These are phyloP conservation scores for Dalbergia cochinchinensis DNA, from an alignment of 306 rosid genomes.

Conservation along the genomic window DNA sequence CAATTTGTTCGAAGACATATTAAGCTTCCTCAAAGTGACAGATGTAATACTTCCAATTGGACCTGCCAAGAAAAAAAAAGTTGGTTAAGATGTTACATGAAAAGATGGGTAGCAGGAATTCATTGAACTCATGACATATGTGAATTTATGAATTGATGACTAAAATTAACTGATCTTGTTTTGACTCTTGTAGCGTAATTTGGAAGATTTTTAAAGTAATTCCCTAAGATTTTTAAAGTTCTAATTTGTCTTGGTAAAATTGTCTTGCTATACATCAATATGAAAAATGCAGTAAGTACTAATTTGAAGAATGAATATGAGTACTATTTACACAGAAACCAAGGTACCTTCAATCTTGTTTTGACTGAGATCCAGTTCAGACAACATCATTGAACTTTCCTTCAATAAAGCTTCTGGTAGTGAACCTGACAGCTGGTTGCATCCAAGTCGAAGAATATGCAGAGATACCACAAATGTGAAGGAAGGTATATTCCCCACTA, in stretches of 20 bases:
- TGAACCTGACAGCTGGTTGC: constrained; percentile 70
- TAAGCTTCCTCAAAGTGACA: constrained; percentile 72
- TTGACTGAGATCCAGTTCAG: constrained; percentile 82
- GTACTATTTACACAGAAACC: background rate
- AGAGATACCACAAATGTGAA: constrained; percentile 78
- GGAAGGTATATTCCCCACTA: constrained; percentile 73
- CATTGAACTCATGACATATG: background rate
- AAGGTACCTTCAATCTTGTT: constrained; percentile 75
- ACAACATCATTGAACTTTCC: constrained; percentile 79
- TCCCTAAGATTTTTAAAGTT: background rate
- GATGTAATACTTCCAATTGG: constrained; percentile 76
- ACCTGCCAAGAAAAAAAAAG: constrained; percentile 63
- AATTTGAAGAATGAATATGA: constrained; percentile 28
- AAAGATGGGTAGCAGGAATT: background rate
- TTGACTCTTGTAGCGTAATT: background rate
- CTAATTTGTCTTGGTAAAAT: no score
- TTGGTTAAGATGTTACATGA: constrained; percentile 30
- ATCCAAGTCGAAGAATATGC: constrained; percentile 66
- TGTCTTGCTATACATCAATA: background rate
- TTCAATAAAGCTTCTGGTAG: constrained; percentile 71
- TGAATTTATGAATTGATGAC: constrained; percentile 20
- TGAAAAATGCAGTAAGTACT: background rate
- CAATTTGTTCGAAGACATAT: constrained; percentile 76
- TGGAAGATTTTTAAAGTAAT: constrained; percentile 26
- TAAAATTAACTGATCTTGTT: background rate